Evolutionary conservation across 2,329 filamentous ascomycete species (phyloP).

Genomic region (Colletotrichum sidae): DNA sequence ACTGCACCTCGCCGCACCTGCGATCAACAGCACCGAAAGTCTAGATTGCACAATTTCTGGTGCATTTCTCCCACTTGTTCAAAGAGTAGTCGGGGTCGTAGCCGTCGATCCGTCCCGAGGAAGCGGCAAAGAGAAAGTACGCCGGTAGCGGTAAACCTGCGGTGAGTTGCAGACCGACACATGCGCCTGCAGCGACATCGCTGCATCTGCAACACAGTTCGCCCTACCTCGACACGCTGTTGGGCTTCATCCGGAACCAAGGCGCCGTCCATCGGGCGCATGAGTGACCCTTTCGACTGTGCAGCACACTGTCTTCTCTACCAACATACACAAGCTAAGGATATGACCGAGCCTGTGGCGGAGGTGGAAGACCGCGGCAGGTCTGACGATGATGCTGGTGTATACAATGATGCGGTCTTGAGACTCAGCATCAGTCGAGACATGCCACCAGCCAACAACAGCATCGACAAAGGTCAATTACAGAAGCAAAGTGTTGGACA

Average conservation of each 20-base stretch:
- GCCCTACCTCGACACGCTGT: constrained; percentile 18
- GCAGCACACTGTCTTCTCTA: neutral
- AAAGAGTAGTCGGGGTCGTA: neutral
- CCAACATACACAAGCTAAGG: neutral
- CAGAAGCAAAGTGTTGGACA: neutral
- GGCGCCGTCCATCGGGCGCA: constrained; percentile 23
- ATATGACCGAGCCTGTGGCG: neutral
- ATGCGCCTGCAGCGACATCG: constrained; percentile 16
- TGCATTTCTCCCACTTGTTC: constrained; percentile 1
- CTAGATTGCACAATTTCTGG: neutral
- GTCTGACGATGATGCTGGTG: constrained; percentile 1
- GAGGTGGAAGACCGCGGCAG: constrained; percentile 7
- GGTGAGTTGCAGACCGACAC: constrained; percentile 20
- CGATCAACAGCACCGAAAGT: neutral
- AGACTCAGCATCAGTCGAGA: constrained; percentile 7
- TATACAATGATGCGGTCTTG: constrained; percentile 10
- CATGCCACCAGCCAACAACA: neutral
- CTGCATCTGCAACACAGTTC: neutral
- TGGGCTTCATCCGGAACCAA: constrained; percentile 8
- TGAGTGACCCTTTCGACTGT: constrained; percentile 1
- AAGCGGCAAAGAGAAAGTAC: neutral
- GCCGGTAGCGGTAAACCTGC: constrained; percentile 20
- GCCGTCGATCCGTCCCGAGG: constrained; percentile 20
- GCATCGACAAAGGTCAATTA: neutral
- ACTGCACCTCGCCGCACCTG: constrained; percentile 11